Evolutionary conservation across 2,329 filamentous ascomycete genomes (phyloP).

Genomic region (Exophiala lecanii-corni): DNA sequence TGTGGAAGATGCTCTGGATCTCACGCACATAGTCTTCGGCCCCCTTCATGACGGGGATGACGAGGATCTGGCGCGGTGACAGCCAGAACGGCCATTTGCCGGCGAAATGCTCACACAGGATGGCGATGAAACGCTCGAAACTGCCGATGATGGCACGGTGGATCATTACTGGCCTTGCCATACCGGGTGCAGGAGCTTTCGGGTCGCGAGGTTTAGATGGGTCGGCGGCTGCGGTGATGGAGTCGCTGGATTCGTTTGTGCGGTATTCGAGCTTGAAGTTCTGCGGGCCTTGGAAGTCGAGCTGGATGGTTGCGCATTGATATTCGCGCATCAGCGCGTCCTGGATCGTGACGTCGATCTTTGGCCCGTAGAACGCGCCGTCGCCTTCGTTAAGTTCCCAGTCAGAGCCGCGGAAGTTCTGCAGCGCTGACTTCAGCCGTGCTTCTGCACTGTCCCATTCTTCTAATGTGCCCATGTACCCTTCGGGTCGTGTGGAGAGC

Average conservation of each 20-base stretch:
- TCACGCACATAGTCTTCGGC: slow-evolving; percentile 47
- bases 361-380: slow-evolving; percentile 96
- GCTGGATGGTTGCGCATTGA: slow-evolving; percentile 91
- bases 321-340: slow-evolving; percentile 80
- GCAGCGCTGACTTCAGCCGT: slow-evolving; percentile 72
- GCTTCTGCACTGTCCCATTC: slow-evolving; percentile 87
- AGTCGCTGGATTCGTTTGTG: slow-evolving; percentile 61
- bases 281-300: slow-evolving; percentile 79
- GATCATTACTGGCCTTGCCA: slow-evolving; percentile 48
- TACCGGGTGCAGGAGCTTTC: slow-evolving; percentile 35
- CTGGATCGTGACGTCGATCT: slow-evolving; percentile 94
- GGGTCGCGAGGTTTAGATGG: slow-evolving; percentile 33
- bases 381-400: slow-evolving; percentile 95
- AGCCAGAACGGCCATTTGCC: slow-evolving; percentile 53
- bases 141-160: slow-evolving; percentile 49
- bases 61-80: slow-evolving; percentile 47
- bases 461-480: slow-evolving; percentile 77
- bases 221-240: slow-evolving; percentile 29
- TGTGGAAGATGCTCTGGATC: slow-evolving; percentile 41
- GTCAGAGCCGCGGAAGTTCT: slow-evolving; percentile 67
- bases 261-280: slow-evolving; percentile 87
- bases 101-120: slow-evolving; percentile 48
- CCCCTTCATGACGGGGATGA: slow-evolving; percentile 48
- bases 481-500: slow-evolving; percentile 85
- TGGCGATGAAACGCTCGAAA: slow-evolving; percentile 49